A percentile compares a stretch with the other conserved stretches of the same genome.
These are phyloP conservation scores for Pseudogymnoascus sp. DNA, from an alignment of 2,329 filamentous ascomycete genomes.

Conservation along the genomic window DNA sequence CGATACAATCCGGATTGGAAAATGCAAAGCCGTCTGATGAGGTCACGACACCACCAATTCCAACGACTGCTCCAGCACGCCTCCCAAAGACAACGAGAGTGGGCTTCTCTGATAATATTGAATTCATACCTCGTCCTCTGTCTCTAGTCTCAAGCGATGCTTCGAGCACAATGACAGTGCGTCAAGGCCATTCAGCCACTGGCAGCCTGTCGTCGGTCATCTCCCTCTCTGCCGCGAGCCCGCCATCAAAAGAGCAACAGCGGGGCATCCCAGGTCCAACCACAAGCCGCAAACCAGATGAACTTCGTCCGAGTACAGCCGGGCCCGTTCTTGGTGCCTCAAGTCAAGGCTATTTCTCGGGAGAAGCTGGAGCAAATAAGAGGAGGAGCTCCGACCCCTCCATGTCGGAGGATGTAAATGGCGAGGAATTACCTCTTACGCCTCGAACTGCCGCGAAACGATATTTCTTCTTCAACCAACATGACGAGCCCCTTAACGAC, in stretches of 20 bases:
- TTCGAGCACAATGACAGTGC: constrained; percentile 65
- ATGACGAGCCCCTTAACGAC: constrained; percentile 39
- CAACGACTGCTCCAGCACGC: constrained; percentile 15
- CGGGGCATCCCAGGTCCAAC: constrained; percentile 32
- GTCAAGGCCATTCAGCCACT: constrained; percentile 61
- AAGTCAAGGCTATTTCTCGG: constrained; percentile 25
- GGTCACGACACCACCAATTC: constrained; percentile 1
- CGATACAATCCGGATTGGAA: constrained; percentile 16
- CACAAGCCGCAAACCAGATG: constrained; percentile 35
- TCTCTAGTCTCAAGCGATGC: constrained; percentile 81
- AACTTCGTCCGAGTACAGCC: constrained; percentile 60
- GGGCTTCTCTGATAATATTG: constrained; percentile 75
- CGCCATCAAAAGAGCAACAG: constrained; percentile 33
- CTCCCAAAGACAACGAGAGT: constrained; percentile 53
- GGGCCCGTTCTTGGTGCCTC: constrained; percentile 53
- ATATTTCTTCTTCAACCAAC: constrained; percentile 57
- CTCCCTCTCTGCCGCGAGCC: constrained; percentile 47
- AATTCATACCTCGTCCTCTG: constrained; percentile 74
- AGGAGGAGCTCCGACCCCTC: constrained; percentile 7
- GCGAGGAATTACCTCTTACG: constrained; percentile 31
- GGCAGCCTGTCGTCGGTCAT: constrained; percentile 74
- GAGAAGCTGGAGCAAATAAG: not conserved
- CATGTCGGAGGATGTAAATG: not conserved
- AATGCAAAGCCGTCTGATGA: constrained; percentile 11
- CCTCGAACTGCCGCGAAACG: constrained; percentile 47